These are phyloP conservation scores for Brasenia schreberi DNA, from an alignment of 164 flowering plant genomes.

Conservation along the genomic window DNA sequence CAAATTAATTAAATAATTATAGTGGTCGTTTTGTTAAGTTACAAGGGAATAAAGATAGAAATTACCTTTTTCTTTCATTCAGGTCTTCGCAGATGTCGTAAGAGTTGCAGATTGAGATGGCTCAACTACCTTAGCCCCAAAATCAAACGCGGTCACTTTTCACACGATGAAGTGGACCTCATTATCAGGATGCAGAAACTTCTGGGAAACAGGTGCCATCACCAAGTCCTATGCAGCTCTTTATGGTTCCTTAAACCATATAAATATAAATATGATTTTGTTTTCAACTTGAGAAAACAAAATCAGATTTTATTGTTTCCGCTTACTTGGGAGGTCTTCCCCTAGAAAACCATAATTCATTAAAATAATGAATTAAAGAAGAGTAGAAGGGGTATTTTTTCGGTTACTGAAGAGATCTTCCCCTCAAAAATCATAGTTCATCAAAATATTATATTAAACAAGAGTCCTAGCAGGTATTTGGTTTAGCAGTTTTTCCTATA, in stretches of 20 bases:
- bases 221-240: background rate
- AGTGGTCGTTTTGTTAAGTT: no score
- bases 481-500: no score
- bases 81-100: constrained; percentile 7
- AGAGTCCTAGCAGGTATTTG: no score
- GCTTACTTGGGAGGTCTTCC: no score
- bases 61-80: background rate
- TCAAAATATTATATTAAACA: background rate
- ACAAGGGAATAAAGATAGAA: no score
- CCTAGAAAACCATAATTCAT: background rate
- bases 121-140: constrained; percentile 5
- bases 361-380: background rate
- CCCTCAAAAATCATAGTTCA: background rate
- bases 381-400: background rate
- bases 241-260: background rate
- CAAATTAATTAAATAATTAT: no score
- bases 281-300: background rate
- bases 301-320: background rate
- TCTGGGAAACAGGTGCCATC: constrained; percentile 5
- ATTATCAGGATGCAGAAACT: constrained; percentile 8
- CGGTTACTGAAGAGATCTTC: background rate
- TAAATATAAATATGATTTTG: background rate
- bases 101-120: constrained; percentile 11
- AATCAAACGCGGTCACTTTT: constrained; percentile 6
- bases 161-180: constrained; percentile 6